phyloP scores from a whole-genome alignment of 2,329 filamentous ascomycete genomes.

The Penicillium occitanis region DNA sequence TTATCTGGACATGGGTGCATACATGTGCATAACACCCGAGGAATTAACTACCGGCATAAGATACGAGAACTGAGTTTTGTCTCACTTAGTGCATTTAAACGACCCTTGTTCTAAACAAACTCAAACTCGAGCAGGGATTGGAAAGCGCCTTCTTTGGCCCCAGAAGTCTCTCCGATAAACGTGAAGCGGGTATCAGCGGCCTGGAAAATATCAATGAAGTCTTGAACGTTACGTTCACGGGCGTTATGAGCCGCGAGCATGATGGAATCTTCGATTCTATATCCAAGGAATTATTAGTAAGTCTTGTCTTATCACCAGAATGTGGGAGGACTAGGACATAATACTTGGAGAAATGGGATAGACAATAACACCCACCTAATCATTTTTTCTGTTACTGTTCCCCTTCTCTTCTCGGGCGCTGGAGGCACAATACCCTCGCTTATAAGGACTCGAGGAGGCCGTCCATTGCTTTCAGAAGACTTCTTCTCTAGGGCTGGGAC shows the following conservation, averaged over 20 bases:
- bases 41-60: background rate
- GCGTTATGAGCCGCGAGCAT: constrained; percentile 17
- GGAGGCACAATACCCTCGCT: constrained; percentile 34
- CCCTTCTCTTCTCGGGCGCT: background rate
- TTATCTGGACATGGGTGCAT: background rate
- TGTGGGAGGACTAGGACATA: background rate
- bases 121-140: background rate
- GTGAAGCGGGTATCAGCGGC: background rate
- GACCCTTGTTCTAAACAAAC: background rate
- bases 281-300: background rate
- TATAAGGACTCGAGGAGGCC: constrained; percentile 48
- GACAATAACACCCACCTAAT: background rate
- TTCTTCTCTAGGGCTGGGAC: constrained; percentile 56
- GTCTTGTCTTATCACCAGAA: background rate
- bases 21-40: background rate
- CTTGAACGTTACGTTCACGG: constrained; percentile 9
- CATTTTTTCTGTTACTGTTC: background rate
- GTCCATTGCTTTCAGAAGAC: background rate
- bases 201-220: constrained; percentile 6
- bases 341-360: background rate
- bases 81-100: background rate
- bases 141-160: background rate
- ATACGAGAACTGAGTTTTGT: background rate
- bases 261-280: constrained; percentile 15
- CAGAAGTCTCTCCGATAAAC: background rate